A percentile compares a stretch with the other conserved stretches of the same genome.
phyloP scores from a whole-genome alignment of 805 yeast genomes.

The Candida dajiaensis region DNA sequence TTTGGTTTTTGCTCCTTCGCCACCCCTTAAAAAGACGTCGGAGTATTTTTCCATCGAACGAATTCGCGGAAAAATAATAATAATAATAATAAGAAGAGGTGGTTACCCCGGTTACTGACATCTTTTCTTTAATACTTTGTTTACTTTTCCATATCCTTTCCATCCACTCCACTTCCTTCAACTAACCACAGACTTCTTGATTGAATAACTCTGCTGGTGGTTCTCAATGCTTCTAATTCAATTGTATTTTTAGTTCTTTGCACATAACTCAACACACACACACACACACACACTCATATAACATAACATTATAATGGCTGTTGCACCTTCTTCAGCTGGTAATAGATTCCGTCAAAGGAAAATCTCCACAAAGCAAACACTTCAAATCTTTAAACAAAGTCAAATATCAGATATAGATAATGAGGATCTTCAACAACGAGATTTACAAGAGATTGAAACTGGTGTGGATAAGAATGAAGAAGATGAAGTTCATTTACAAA shows the following conservation, averaged over 20 bases:
- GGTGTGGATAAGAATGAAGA: constrained; percentile 98
- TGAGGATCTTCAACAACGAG: constrained; percentile 70
- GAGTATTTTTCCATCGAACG: neutral
- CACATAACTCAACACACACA: no score
- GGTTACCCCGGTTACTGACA: neutral
- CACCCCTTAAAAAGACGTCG: neutral
- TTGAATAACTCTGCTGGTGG: neutral
- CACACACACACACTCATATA: no score
- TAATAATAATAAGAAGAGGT: no score
- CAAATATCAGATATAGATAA: constrained; percentile 80
- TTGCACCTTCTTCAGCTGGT: constrained; percentile 22
- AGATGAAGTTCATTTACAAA: constrained; percentile 92
- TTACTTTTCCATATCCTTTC: no score
- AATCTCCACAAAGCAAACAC: constrained; percentile 84
- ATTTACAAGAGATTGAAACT: constrained; percentile 84
- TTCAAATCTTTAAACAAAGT: constrained; percentile 67
- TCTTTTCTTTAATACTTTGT: no score
- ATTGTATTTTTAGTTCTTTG: neutral
- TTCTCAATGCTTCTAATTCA: neutral
- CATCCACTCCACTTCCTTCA: no score
- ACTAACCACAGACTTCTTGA: neutral
- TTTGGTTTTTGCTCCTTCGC: neutral
- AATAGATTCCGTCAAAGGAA: constrained; percentile 84
- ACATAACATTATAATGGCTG: no score
- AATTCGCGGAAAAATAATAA: neutral